Evolutionary conservation across 2,329 filamentous ascomycete genomes (phyloP).

Genomic region (Fusarium sp.): DNA sequence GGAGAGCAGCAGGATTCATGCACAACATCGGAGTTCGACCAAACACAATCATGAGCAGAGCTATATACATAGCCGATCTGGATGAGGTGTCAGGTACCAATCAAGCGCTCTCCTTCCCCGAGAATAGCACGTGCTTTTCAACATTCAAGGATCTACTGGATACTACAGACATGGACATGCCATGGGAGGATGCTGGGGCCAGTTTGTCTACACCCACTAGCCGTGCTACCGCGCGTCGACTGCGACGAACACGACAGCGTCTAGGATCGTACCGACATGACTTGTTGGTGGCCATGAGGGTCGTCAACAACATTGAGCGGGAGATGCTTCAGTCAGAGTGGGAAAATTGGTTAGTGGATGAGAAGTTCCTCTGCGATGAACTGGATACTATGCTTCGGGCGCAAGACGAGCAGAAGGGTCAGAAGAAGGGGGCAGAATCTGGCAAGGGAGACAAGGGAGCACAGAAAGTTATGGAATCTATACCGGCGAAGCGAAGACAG

Average conservation of each 20-base stretch:
- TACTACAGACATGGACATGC: slow-evolving; percentile 70
- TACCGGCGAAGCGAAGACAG: slow-evolving; percentile 53
- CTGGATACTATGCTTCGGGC: slow-evolving; percentile 62
- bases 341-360: slow-evolving; percentile 91
- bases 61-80: slow-evolving; percentile 87
- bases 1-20: slow-evolving; percentile 87
- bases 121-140: slow-evolving; percentile 71
- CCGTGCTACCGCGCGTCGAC: slow-evolving; percentile 71
- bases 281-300: slow-evolving; percentile 88
- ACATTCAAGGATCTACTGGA: slow-evolving; percentile 74
- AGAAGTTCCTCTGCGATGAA: slow-evolving; percentile 82
- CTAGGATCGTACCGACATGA: slow-evolving; percentile 91
- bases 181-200: slow-evolving; percentile 68
- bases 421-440: slow-evolving; percentile 30
- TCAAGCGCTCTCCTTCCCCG: slow-evolving; percentile 54
- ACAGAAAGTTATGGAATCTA: slow-evolving; percentile 54
- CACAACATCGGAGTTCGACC: slow-evolving; percentile 83
- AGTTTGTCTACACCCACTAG: slow-evolving; percentile 64
- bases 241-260: slow-evolving; percentile 85
- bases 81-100: slow-evolving; percentile 71
- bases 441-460: slow-evolving; percentile 44
- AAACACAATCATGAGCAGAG: slow-evolving; percentile 85
- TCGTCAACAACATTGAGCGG: slow-evolving; percentile 90
- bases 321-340: slow-evolving; percentile 91
- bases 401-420: slow-evolving; percentile 36